Evolutionary conservation across 75 land plant species (phyloP).

Genomic region (Picea sitchensis): DNA sequence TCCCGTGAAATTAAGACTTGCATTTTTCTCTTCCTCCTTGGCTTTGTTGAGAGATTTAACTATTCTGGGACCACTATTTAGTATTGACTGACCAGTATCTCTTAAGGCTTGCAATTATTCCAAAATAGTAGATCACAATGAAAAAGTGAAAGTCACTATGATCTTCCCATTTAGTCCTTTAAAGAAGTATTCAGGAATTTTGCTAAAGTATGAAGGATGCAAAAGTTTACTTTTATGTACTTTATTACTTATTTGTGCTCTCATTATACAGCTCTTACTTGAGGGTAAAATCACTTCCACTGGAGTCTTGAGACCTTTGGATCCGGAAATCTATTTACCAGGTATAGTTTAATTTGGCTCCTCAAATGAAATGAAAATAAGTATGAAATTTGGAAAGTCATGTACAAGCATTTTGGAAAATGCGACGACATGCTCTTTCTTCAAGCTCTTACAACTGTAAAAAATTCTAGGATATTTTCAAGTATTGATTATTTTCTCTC

Average conservation of each 20-base stretch:
- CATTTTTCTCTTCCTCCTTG: background rate
- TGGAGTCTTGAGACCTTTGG: conserved; percentile 83
- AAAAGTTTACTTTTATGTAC: background rate
- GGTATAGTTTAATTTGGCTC: conserved; percentile 35
- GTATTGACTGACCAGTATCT: background rate
- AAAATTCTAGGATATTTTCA: background rate
- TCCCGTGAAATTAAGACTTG: background rate
- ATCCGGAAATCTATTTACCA: conserved; percentile 81
- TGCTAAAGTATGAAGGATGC: background rate
- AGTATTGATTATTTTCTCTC: conserved; percentile 13
- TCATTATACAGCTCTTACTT: conserved; percentile 63
- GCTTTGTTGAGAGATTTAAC: background rate
- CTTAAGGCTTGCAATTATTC: background rate
- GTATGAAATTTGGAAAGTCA: background rate
- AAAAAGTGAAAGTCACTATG: background rate
- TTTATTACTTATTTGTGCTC: background rate
- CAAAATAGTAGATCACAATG: background rate
- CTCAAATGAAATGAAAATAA: background rate
- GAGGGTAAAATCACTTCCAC: conserved; percentile 55
- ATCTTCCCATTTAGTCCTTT: background rate
- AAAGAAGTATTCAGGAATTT: background rate
- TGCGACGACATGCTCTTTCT: background rate
- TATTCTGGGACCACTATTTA: background rate
- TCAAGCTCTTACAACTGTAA: background rate
- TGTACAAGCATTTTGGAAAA: background rate